Conservation (phyloP, 805 yeast species). For the Ogataea paradorogensis region DNA sequence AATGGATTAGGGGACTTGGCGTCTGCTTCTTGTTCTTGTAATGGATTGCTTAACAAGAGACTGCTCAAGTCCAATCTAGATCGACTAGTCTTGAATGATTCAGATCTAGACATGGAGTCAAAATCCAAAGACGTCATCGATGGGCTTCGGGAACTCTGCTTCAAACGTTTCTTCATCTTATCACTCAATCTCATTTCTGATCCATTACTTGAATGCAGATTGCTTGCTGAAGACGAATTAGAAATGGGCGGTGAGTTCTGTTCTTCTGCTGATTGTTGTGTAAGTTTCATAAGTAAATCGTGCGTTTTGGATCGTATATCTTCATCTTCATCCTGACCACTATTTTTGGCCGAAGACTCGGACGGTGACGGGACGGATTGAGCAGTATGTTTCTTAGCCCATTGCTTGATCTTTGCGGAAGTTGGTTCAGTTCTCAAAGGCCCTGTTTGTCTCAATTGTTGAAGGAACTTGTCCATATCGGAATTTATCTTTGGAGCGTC, state of each 20-base stretch:
- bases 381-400: slow-evolving; percentile 56
- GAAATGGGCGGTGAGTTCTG: slow-evolving; percentile 11
- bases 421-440: slow-evolving; percentile 73
- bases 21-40: slow-evolving; percentile 6
- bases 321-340: slow-evolving; percentile 18
- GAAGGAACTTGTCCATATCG: slow-evolving; percentile 84
- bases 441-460: slow-evolving; percentile 83
- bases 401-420: slow-evolving; percentile 76
- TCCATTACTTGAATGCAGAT: slow-evolving; percentile 3
- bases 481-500: slow-evolving; percentile 32
- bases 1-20: slow-evolving; percentile 6
- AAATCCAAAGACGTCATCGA: slow-evolving; percentile 23
- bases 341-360: slow-evolving; percentile 9
- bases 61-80: slow-evolving; percentile 17
- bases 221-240: slow-evolving; percentile 11
- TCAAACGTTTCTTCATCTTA: slow-evolving; percentile 29
- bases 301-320: slow-evolving; percentile 27
- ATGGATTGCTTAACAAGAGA: slow-evolving; percentile 19
- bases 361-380: slow-evolving; percentile 29
- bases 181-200: slow-evolving; percentile 30
- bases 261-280: slow-evolving; percentile 17
- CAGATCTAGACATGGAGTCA: slow-evolving; percentile 23
- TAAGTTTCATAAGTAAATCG: slow-evolving; percentile 27
- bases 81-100: slow-evolving; percentile 21
- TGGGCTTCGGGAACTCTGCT: slow-evolving; percentile 22